Conservation (phyloP, 768 basidiomycete species). For the Boletus huronensis region DNA sequence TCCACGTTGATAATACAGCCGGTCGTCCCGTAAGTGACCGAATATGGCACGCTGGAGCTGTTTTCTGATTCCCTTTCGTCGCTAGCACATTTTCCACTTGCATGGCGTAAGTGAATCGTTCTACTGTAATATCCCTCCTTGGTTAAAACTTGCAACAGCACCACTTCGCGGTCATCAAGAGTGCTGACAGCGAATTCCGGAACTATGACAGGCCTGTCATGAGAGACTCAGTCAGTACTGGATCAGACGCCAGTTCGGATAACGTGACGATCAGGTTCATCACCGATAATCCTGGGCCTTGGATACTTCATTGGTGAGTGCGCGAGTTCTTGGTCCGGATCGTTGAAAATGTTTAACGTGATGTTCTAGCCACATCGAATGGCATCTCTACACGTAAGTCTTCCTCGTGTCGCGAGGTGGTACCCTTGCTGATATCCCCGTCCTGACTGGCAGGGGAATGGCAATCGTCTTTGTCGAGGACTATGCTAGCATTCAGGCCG, state of each 20-base stretch:
- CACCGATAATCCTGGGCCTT: constrained; percentile 68
- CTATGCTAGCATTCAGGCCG: neutral
- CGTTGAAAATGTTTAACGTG: neutral
- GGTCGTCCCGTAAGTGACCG: constrained; percentile 31
- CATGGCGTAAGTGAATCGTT: constrained; percentile 16
- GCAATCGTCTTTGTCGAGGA: constrained; percentile 14
- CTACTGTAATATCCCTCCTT: neutral
- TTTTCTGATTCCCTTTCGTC: neutral
- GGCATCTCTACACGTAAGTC: constrained; percentile 23
- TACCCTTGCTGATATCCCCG: neutral
- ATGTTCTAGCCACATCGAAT: constrained; percentile 25
- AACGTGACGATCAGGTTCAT: constrained; percentile 52
- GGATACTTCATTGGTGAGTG: constrained; percentile 42
- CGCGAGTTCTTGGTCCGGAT: neutral
- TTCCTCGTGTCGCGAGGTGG: too few species aligned
- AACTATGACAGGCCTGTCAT: constrained; percentile 49
- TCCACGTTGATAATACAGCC: constrained; percentile 4
- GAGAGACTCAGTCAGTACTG: constrained; percentile 47
- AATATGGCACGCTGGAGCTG: too few species aligned
- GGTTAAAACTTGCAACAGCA: constrained; percentile 30
- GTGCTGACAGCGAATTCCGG: constrained; percentile 33
- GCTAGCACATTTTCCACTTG: constrained; percentile 22
- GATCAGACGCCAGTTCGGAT: constrained; percentile 34
- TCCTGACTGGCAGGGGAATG: constrained; percentile 6
- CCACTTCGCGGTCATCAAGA: constrained; percentile 40